Base-by-base conservation (phyloP, 805 yeast genomes). In the Wickerhamomyces rabaulensis region DNA sequence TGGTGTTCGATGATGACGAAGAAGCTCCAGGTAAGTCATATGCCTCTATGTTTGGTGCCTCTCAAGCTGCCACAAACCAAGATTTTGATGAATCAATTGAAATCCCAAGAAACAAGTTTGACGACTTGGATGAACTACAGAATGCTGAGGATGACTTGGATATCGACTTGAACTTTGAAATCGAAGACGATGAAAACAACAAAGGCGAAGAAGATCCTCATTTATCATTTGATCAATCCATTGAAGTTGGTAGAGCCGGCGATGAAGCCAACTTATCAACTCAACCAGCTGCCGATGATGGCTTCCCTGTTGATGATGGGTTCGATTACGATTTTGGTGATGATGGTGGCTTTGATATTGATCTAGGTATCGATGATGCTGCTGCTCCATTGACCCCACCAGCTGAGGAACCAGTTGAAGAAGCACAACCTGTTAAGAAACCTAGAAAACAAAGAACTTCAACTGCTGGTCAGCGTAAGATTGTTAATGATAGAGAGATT, bases 21-120 rank as follows among this genome's bases (percentile, higher is more conserved):
- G 50, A 41, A 8, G 54, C 47, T 23, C 55, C 42, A 55, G 58
- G 39, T 36, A 50, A 44, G 26, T 41, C 39, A 22, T 45, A 25
- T 45, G 52, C 42, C 43, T 50, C 50, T 43, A 52, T 49, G 41
- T 53, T 43, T 35, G 52, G 51, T 23, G 39, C 47, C 0, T 50
- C 54, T 4, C 54, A 51, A n/a, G 47, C 49, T 10, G 21, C 41
- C n/a, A 37, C 50, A 35, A 56, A 52, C 23, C 50, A 52, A 20
- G 65, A 63, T 2, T 67, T 71, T 39, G 84, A 83, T 55, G 72
- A 69, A 27, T 83, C 91, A 0, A 73, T 87, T 39, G 95, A 87
- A 61, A 55, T 80, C 39, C 87, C 84, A 9, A 76, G 94, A 63
- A 74, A 75, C 43, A 64, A 55, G 39, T 52, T 58, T 29, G 62